Evolutionary conservation across 495 filamentous ascomycete genomes (phyloP).

Genomic region (Podospora anserina): DNA sequence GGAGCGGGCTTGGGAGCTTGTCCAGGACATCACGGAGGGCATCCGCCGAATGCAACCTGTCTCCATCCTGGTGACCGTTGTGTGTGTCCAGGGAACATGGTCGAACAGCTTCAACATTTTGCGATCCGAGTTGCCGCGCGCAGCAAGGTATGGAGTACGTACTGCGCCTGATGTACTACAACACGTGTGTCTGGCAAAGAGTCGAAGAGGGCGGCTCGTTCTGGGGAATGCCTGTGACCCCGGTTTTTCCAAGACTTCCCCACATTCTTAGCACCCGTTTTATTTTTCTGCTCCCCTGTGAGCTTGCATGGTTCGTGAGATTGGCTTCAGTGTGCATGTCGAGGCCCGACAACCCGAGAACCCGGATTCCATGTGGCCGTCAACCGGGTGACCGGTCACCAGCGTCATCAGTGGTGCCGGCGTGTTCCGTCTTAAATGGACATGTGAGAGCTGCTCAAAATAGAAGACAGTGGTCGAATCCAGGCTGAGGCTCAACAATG

Average conservation of each 20-base stretch:
- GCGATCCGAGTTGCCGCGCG: background rate
- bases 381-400: background rate
- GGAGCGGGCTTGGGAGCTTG: slow-evolving; percentile 18
- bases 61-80: slow-evolving; percentile 13
- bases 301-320: background rate
- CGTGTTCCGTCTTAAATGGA: background rate
- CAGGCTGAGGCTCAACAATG: slow-evolving; percentile 10
- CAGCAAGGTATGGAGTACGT: no score
- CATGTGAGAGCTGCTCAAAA: slow-evolving; percentile 3
- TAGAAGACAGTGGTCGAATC: background rate
- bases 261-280: background rate
- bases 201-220: background rate
- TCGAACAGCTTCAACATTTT: background rate
- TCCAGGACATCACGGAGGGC: slow-evolving; percentile 27
- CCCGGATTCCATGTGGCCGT: slow-evolving; percentile 2
- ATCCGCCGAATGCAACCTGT: slow-evolving; percentile 30
- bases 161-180: background rate
- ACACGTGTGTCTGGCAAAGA: no score
- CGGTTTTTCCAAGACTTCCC: background rate
- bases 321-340: background rate
- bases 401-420: no score
- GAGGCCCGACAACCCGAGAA: slow-evolving; percentile 10
- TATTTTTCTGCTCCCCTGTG: background rate
- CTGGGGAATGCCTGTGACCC: background rate
- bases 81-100: background rate